Percentiles rank a stretch among this genome's conserved stretches.
Evolutionary conservation across 345 rosid genomes (phyloP).

Genomic region (Laguncularia racemosa): DNA sequence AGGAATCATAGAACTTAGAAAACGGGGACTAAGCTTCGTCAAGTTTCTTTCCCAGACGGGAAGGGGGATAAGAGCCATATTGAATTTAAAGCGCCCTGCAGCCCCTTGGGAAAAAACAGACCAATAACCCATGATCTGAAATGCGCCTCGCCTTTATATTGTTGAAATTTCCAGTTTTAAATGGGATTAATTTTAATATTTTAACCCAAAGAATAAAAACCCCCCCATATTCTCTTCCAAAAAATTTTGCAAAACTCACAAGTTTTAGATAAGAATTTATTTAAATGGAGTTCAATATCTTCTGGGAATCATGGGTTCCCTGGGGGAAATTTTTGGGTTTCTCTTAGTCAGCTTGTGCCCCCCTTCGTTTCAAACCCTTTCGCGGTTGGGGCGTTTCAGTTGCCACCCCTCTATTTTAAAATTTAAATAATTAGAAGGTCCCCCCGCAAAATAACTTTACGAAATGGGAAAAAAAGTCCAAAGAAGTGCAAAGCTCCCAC

Average conservation of each 20-base stretch:
- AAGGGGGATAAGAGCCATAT: constrained; percentile 80
- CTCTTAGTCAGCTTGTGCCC: constrained; percentile 17
- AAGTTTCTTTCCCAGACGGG: constrained; percentile 79
- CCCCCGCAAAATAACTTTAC: neutral
- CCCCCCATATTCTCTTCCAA: constrained; percentile 72
- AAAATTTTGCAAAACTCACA: constrained; percentile 47
- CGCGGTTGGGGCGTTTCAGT: constrained; percentile 66
- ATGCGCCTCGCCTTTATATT: constrained; percentile 25
- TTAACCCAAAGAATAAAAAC: constrained; percentile 36
- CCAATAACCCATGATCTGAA: constrained; percentile 72
- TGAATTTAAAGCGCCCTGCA: constrained; percentile 77
- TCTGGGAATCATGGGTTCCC: constrained; percentile 82
- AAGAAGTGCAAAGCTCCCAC: constrained; percentile 18
- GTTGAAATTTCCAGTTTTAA: constrained; percentile 49
- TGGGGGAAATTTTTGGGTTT: constrained; percentile 42
- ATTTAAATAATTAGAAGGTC: neutral
- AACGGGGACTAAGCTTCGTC: constrained; percentile 59
- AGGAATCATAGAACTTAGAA: constrained; percentile 46
- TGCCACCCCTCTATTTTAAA: constrained; percentile 87
- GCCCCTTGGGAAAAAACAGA: constrained; percentile 82
- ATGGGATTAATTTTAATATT: constrained; percentile 33
- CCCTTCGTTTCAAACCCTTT: constrained; percentile 59
- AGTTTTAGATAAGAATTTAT: constrained; percentile 33
- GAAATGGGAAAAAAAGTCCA: neutral
- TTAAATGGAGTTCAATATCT: constrained; percentile 57